These are phyloP conservation scores for Cercospora sp. DNA, from an alignment of 2,329 filamentous ascomycete species.

Conservation along the genomic window DNA sequence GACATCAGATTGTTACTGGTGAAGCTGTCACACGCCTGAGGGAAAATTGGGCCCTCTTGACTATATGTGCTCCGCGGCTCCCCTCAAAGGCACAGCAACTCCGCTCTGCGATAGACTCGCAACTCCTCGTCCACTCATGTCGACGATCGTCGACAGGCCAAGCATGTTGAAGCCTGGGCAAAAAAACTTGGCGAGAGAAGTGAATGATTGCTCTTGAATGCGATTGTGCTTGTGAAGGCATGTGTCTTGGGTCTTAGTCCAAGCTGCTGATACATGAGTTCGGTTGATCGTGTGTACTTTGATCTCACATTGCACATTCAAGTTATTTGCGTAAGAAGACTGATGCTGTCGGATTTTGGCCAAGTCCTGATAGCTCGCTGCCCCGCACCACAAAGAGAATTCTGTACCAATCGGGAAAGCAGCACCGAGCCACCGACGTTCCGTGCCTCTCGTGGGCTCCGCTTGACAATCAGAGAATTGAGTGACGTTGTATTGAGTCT, in stretches of 20 bases:
- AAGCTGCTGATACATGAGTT: background rate
- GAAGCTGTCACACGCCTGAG: background rate
- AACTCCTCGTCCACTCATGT: background rate
- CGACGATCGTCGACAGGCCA: background rate
- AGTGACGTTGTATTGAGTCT: too few species aligned
- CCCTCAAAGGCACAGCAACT: background rate
- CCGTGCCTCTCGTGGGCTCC: too few species aligned
- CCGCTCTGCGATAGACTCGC: background rate
- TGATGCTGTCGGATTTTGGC: background rate
- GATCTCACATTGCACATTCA: background rate
- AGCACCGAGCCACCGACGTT: slow-evolving; percentile 4
- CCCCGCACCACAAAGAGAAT: background rate
- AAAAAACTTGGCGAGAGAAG: background rate
- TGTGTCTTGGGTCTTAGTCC: background rate
- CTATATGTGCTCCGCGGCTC: background rate
- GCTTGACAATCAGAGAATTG: too few species aligned
- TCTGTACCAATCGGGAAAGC: slow-evolving; percentile 6
- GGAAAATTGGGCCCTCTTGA: background rate
- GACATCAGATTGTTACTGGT: background rate
- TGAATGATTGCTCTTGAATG: background rate
- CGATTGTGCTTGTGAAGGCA: background rate
- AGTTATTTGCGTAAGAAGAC: background rate
- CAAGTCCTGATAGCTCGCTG: slow-evolving; percentile 6
- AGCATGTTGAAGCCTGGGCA: background rate
- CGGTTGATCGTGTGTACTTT: background rate